phyloP scores from a whole-genome alignment of 208 protist genomes.

The Leptomonas seymouri region DNA sequence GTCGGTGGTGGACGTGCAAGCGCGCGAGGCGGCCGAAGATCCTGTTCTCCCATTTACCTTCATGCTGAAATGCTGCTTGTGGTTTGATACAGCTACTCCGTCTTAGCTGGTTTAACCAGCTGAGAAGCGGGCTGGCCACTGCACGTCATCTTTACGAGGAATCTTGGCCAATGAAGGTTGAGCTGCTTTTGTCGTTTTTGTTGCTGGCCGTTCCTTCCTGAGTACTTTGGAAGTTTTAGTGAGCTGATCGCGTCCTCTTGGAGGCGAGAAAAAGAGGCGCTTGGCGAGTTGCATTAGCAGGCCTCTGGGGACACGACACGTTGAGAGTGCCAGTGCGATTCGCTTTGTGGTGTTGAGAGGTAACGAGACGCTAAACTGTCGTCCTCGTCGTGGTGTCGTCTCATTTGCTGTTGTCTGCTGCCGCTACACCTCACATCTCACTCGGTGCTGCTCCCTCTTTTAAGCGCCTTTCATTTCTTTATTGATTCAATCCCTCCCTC shows the following conservation, averaged over 20 bases:
- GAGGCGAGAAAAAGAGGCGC: too few species aligned
- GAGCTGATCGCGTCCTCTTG: too few species aligned
- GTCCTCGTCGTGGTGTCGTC: too few species aligned
- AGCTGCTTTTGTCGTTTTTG: neutral
- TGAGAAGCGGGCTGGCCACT: too few species aligned
- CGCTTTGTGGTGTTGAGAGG: neutral
- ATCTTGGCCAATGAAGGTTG: too few species aligned
- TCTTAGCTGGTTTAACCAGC: neutral
- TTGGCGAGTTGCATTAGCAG: too few species aligned
- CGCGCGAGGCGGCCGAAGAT: slow-evolving; percentile 28
- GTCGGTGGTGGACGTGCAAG: slow-evolving; percentile 40
- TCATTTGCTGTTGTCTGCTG: neutral
- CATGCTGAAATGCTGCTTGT: slow-evolving; percentile 91
- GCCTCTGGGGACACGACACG: too few species aligned
- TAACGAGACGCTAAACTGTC: neutral
- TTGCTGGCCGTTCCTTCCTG: too few species aligned
- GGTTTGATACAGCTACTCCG: slow-evolving; percentile 54
- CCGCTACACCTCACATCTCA: neutral
- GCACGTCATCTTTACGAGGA: too few species aligned
- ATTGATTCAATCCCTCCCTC: neutral
- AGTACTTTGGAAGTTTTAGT: too few species aligned
- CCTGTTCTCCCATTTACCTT: slow-evolving; percentile 90
- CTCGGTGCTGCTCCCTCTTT: neutral
- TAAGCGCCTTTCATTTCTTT: neutral
- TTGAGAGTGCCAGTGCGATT: too few species aligned